Percentiles rank a stretch among this genome's conserved stretches.
These are phyloP conservation scores for Sarocladiaceae sp. DNA, from an alignment of 2,329 filamentous ascomycete species.

Conservation along the genomic window DNA sequence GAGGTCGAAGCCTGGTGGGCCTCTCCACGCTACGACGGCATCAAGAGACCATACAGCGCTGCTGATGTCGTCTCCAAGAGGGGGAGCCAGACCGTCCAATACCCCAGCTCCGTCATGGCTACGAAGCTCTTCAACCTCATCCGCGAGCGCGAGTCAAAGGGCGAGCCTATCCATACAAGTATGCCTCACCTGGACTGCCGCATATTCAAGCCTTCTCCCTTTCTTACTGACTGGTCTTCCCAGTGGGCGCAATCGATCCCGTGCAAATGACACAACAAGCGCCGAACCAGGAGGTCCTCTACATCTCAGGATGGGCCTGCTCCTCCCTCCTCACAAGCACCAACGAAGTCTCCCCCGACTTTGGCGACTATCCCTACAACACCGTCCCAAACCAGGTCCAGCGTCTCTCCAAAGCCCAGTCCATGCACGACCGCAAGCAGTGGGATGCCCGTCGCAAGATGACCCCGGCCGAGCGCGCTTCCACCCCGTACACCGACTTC, in stretches of 20 bases:
- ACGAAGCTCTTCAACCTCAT: conserved; percentile 89
- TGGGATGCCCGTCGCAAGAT: conserved; percentile 81
- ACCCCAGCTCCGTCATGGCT: conserved; percentile 91
- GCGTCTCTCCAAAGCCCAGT: conserved; percentile 90
- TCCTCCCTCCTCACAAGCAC: conserved; percentile 88
- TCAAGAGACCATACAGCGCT: conserved; percentile 85
- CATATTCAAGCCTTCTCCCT: background rate
- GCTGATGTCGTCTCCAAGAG: conserved; percentile 91
- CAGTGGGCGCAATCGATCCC: conserved; percentile 97
- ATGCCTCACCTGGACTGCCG: conserved; percentile 26
- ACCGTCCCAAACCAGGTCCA: conserved; percentile 98
- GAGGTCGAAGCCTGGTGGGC: conserved; percentile 91
- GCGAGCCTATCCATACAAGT: conserved; percentile 91
- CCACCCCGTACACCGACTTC: conserved; percentile 83
- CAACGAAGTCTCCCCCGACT: conserved; percentile 95
- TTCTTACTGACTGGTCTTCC: background rate
- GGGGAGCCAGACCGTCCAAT: conserved; percentile 77
- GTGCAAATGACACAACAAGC: conserved; percentile 99
- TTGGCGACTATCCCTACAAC: conserved; percentile 98
- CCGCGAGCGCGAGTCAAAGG: conserved; percentile 67
- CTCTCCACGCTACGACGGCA: conserved; percentile 75
- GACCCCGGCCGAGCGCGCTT: conserved; percentile 62
- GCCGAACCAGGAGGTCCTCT: conserved; percentile 89
- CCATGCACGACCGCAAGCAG: conserved; percentile 92
- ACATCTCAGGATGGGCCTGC: conserved; percentile 96